Evolutionary conservation across 371 early-diverging fungal species (phyloP).

Genomic region (Choanephora cucurbitarum): DNA sequence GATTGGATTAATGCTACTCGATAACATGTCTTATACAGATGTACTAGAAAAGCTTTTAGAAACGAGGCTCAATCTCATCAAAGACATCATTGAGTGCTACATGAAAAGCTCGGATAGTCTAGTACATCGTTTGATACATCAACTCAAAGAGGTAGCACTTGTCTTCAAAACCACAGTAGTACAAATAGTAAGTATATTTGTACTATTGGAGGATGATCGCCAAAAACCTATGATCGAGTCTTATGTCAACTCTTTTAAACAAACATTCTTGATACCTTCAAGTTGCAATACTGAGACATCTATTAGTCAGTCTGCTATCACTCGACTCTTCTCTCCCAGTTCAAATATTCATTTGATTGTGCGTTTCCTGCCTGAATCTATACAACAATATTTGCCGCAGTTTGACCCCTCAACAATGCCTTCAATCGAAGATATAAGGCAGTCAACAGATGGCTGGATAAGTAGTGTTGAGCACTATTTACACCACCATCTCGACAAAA

Average conservation of each 20-base stretch:
- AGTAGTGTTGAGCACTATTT: constrained; percentile 26
- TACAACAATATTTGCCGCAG: constrained; percentile 53
- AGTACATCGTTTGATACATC: constrained; percentile 27
- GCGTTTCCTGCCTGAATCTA: constrained; percentile 54
- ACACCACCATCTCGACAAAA: constrained; percentile 22
- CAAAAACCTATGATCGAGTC: constrained; percentile 21
- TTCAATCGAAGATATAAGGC: constrained; percentile 24
- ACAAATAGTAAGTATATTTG: constrained; percentile 42
- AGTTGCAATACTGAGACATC: constrained; percentile 23
- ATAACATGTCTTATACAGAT: constrained; percentile 45
- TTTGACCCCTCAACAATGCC: constrained; percentile 32
- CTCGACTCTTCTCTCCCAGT: constrained; percentile 58
- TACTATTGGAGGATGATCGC: constrained; percentile 17
- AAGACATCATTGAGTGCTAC: constrained; percentile 28
- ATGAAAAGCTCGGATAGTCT: constrained; percentile 11
- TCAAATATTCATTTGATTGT: constrained; percentile 60
- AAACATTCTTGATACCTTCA: constrained; percentile 35
- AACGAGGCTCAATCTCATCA: constrained; percentile 43
- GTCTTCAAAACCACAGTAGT: constrained; percentile 46
- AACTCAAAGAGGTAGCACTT: constrained; percentile 37
- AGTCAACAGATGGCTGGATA: constrained; percentile 39
- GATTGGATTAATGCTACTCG: constrained; percentile 64
- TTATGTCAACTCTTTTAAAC: constrained; percentile 26
- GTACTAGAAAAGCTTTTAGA: constrained; percentile 42
- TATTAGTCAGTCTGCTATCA: constrained; percentile 38